Evolutionary conservation across 345 rosid genomes (phyloP).

Genomic region (Trapa bicornis): DNA sequence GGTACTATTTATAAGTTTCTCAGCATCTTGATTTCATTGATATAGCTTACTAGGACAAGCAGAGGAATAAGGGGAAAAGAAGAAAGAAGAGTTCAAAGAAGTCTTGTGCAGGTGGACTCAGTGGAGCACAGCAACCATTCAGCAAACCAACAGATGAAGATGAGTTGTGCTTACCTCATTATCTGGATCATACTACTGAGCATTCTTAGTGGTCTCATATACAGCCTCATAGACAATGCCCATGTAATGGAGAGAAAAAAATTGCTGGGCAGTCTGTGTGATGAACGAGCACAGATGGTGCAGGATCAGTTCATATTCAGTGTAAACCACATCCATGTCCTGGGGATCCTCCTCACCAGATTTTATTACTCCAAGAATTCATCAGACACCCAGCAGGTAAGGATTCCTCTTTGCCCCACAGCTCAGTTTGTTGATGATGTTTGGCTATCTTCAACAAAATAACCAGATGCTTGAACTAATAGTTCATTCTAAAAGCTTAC

Average conservation of each 20-base stretch:
- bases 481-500: background rate
- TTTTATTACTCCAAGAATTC: background rate
- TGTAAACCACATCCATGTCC: background rate
- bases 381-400: background rate
- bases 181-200: background rate
- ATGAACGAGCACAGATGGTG: constrained; percentile 4
- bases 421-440: background rate
- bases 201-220: background rate
- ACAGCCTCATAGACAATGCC: background rate
- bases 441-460: background rate
- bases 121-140: background rate
- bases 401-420: background rate
- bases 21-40: background rate
- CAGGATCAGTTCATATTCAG: background rate
- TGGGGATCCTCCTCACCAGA: background rate
- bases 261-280: background rate
- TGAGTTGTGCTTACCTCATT: background rate
- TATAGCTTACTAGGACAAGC: background rate
- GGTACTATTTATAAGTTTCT: background rate
- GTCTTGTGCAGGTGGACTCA: background rate
- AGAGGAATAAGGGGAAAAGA: background rate
- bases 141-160: background rate
- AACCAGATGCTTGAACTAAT: background rate
- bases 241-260: background rate
- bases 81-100: background rate